These are phyloP conservation scores for Tardiomyces digboiensis DNA, from an alignment of 1,139 yeast genomes.

Conservation along the genomic window DNA sequence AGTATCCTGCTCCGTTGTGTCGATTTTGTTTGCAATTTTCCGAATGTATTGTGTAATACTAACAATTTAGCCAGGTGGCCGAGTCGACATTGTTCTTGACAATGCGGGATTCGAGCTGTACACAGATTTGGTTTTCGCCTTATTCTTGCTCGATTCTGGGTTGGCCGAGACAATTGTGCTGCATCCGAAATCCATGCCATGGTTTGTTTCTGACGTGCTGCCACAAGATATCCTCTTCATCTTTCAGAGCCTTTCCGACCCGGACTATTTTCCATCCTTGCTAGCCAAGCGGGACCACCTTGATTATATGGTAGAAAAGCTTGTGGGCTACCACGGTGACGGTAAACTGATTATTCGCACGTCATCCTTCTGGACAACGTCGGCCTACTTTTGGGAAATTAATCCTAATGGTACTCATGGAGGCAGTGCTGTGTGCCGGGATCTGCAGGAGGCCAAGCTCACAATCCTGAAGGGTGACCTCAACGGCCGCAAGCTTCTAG, in stretches of 20 bases:
- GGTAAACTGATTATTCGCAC: slow-evolving; percentile 52
- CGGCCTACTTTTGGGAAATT: slow-evolving; percentile 60
- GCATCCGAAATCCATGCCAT: slow-evolving; percentile 87
- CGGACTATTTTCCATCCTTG: slow-evolving; percentile 37
- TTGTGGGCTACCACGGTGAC: slow-evolving; percentile 37
- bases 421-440: slow-evolving; percentile 46
- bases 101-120: slow-evolving; percentile 93
- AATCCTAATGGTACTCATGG: slow-evolving; percentile 46
- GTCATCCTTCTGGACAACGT: slow-evolving; percentile 79
- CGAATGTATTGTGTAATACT: too few relatives aligned
- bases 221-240: slow-evolving; percentile 63
- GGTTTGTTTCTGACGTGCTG: slow-evolving; percentile 97
- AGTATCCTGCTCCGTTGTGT: too few relatives aligned
- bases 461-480: slow-evolving; percentile 92
- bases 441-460: slow-evolving; percentile 48
- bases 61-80: slow-evolving; percentile 30
- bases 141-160: slow-evolving; percentile 66
- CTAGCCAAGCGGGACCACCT: slow-evolving; percentile 34
- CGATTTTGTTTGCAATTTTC: too few relatives aligned
- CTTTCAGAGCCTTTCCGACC: slow-evolving; percentile 46
- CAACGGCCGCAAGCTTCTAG: slow-evolving; percentile 89
- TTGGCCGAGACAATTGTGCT: slow-evolving; percentile 55
- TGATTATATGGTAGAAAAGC: slow-evolving; percentile 39
- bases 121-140: slow-evolving; percentile 70
- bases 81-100: slow-evolving; percentile 84